Base-by-base conservation (phyloP, 2,329 filamentous ascomycete species). In the Hirsutella rhossiliensis region DNA sequence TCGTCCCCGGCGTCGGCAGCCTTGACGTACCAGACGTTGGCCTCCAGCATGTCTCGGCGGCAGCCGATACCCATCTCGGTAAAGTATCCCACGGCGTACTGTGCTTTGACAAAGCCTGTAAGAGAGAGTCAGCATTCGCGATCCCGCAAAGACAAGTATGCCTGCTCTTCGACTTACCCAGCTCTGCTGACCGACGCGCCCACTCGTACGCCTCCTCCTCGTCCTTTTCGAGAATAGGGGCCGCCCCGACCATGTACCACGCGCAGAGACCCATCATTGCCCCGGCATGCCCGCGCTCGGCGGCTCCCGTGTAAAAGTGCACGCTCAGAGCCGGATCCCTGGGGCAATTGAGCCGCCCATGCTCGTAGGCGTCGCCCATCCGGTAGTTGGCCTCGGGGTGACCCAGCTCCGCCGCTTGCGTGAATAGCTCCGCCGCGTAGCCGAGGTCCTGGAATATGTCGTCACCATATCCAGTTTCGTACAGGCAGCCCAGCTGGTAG, bases 191-290 rank as follows among this genome's bases (percentile, higher is more conserved):
- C 56, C 82, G 81, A 56, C 80, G 80, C 15, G 92, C 89, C 92
- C 92, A 98, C 61, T 95, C 89, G 57, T 94, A 97, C 11, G 92
- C 92, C 63, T 98, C 92, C 53, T 84, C 83, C 62, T 97, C 90
- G 55, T 98, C 90, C 64, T 92, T 95, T 48, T 95, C 89, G 19
- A 98, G 67, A 13, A 97, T 80, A 0, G 89, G 88, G 52, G 89
- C 84, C 2, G 92, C 92, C 11, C 92, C 92, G 36, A 97, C 84
- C 74, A 97, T 84, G 62, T 97, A 98, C 92, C 92, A 98, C 11
- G 92, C 92, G 64, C 92, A 98, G 9, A 98, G 72, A 5, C 90
- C 90, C 89, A 98, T 95, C 88, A 97, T 97, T 40, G 88, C 90
- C 40, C 80, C 76, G 0, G 88, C 73, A 56, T 96, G 84, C 1